phyloP scores from a whole-genome alignment of 768 basidiomycete species.

The Russula virescens region DNA sequence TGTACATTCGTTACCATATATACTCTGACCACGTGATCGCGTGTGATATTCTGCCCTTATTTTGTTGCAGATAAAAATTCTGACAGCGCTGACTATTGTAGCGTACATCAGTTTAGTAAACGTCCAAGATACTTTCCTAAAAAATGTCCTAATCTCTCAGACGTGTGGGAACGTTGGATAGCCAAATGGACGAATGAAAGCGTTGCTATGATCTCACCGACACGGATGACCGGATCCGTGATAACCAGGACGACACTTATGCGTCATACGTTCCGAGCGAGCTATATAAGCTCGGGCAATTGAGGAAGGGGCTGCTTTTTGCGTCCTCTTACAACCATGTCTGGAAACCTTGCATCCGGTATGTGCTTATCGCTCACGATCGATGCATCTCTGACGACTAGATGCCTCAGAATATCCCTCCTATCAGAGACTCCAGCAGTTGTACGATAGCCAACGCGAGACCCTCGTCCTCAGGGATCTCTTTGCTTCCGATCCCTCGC shows the following conservation, averaged over 20 bases:
- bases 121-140: not conserved
- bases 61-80: no score
- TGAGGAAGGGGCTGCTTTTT: not conserved
- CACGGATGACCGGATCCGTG: not conserved
- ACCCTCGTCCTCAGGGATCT: slow-evolving; percentile 87
- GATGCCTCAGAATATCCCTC: slow-evolving; percentile 64
- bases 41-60: not conserved
- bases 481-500: slow-evolving; percentile 79
- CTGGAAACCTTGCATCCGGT: slow-evolving; percentile 25
- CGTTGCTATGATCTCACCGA: not conserved
- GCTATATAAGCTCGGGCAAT: slow-evolving; percentile 4
- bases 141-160: not conserved
- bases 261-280: slow-evolving; percentile 6
- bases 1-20: not conserved
- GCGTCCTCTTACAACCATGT: slow-evolving; percentile 15
- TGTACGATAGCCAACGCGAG: slow-evolving; percentile 66
- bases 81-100: no score
- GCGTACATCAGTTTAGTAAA: not conserved
- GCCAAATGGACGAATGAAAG: not conserved
- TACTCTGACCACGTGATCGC: not conserved
- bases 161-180: not conserved
- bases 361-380: slow-evolving; percentile 3
- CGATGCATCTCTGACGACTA: not conserved
- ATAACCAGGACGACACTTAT: not conserved
- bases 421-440: slow-evolving; percentile 86